Evolutionary conservation across 106 monocot species (phyloP).

Genomic region (Platanthera guangdongensis): DNA sequence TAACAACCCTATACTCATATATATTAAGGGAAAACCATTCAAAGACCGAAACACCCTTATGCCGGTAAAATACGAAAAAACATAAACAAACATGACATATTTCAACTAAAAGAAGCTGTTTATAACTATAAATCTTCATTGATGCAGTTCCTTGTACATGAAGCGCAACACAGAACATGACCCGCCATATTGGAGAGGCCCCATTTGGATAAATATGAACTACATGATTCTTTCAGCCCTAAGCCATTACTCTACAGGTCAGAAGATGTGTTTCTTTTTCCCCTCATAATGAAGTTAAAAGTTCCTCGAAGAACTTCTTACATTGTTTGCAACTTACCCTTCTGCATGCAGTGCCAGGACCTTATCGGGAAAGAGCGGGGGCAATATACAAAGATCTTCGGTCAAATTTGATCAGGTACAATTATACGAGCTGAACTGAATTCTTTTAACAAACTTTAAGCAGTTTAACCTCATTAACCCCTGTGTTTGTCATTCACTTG

Average conservation of each 20-base stretch:
- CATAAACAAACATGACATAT: too few species aligned
- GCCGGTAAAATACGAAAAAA: too few species aligned
- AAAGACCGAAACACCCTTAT: too few species aligned
- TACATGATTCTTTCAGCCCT: constrained; percentile 95
- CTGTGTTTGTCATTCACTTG: background rate
- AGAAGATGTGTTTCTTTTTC: background rate
- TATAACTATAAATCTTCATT: background rate
- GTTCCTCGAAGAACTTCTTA: too few species aligned
- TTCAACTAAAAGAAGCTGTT: too few species aligned
- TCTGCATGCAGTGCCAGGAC: constrained; percentile 61
- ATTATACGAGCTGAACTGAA: background rate
- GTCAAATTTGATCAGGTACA: constrained; percentile 75
- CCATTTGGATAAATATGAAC: constrained; percentile 98
- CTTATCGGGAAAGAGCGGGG: constrained; percentile 37
- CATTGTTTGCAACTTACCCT: background rate
- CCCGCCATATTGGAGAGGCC: constrained; percentile 93
- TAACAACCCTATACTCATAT: too few species aligned
- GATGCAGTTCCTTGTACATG: constrained; percentile 81
- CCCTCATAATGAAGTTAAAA: too few species aligned
- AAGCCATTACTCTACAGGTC: constrained; percentile 76
- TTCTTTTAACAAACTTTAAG: background rate
- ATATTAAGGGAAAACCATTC: too few species aligned
- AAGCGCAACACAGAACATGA: constrained; percentile 96
- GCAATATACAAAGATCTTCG: constrained; percentile 67
- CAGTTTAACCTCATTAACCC: background rate